Evolutionary conservation across 1,139 yeast genomes (phyloP), one percentile per base, ranked within the genome.

Genomic region (Geotrichum histeridarum): DNA sequence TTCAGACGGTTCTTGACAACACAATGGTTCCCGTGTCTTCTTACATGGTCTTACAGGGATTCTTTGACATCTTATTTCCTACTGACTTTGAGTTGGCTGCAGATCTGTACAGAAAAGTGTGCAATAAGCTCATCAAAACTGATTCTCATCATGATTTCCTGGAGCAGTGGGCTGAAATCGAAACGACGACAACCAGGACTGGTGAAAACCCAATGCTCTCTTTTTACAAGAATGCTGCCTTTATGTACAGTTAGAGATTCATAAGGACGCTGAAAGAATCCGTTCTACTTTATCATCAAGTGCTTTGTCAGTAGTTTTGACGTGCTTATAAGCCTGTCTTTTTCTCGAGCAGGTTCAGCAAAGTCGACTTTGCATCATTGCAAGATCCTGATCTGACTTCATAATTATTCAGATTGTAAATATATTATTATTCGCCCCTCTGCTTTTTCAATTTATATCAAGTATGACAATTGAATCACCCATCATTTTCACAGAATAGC

Each of bases 151-250:
- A 75, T 8, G 86, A 81, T 11, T 88, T 86, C 60, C 69, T 89
- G 62, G 77, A 74, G 55, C 76, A 77, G 52, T 87, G 95, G 94
- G 89, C 86, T 0, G 90, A 85, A 62, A 59, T 79, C 0, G 83
- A 82, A 4, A 77, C 75, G 8, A 86, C 95, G 4, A 78, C 82
- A 4, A 85, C 95, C 0, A 80, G 78, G 61, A 78, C 80, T 39
- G 96, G 96, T 0, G 95, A 87, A 62, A 86, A 86, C 63, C 96
- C 96, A n/a, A 82, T 88, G 91, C 68, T 88, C 57, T 86, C 85
- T 54, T 80, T 87, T 59, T 88, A 88, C 67, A 75, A 78, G 48
- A 88, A 88, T 66, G 95, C 89, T 4, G 83, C 88, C 36, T 87
- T 87, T 63, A 74, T 86, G 77, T 78, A 78, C 54, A 78, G 80